Base-by-base conservation (phyloP, 331 rosid species). In the Prunus yedoensis region DNA sequence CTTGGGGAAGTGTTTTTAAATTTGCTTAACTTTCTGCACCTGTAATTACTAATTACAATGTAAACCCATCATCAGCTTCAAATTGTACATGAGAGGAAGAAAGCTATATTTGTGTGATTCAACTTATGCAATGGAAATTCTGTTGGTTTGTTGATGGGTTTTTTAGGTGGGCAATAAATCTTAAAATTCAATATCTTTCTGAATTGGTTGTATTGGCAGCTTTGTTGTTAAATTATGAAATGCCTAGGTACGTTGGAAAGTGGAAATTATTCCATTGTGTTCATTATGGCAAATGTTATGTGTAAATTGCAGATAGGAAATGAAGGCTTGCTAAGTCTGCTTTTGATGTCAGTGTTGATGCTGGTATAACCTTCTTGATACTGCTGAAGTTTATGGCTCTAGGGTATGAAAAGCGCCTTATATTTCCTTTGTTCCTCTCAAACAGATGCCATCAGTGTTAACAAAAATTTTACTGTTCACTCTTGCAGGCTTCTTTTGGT, bases 351-450 rank as follows among this genome's bases (percentile, higher is more conserved):
- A 90, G 97, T 64, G 47, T 90, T 71, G 94, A 92, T 73, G 74
- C 80, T 23, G 97, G 96, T 67, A 78, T 95, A 77, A 88, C 96
- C 56, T 92, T 95, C 83, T 95, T 68, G 99, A 92, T 65, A 95
- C 99, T 74, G 99, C 99, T 69, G 97, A 95, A 83, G 97, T 95
- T 71, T 95, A 92, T 16, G 99, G 97, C 66, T 90, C 99, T 64
- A 70, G 69, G 88, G 97, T 94, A 83, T 82, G 95, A 75, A 21
- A 70, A 46, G 3, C 15, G 28, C 62, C 74, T 59, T 38, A 43
- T 41, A 60, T 38, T 54, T 57, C 53, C 54, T 69, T 56, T 21
- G 76, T 83, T 75, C 52, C 79, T 74, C 35, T 70, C 63, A 51
- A 54, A 65, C 7, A 54, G 2, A 66, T 72, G 68, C 71, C 23